These are phyloP conservation scores for Aphanomyces stellatus DNA, from an alignment of 352 stramenopile species.

Conservation along the genomic window DNA sequence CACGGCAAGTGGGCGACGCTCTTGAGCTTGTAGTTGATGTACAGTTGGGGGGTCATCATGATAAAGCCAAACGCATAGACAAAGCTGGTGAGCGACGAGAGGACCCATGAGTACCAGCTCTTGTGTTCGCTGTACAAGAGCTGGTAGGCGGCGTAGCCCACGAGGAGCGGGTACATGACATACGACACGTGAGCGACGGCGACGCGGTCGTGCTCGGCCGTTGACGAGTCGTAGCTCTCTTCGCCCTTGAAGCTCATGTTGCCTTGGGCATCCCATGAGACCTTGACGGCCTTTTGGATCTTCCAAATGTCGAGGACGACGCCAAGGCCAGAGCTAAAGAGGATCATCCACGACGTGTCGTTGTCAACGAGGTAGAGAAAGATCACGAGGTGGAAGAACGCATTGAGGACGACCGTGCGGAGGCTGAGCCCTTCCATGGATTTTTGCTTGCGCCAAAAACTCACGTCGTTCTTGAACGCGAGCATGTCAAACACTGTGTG, in stretches of 20 bases:
- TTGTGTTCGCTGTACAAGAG: constrained; percentile 91
- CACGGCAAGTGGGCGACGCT: constrained; percentile 94
- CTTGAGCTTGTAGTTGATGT: constrained; percentile 99
- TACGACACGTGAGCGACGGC: constrained; percentile 77
- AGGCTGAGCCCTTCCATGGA: constrained; percentile 93
- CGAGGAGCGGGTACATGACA: constrained; percentile 82
- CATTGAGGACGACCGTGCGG: constrained; percentile 91
- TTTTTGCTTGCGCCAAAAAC: constrained; percentile 98
- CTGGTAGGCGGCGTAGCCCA: constrained; percentile 92
- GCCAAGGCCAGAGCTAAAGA: constrained; percentile 69
- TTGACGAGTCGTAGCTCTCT: constrained; percentile 78
- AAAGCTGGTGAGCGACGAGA: constrained; percentile 95
- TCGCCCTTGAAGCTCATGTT: constrained; percentile 74
- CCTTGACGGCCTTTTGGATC: constrained; percentile 87
- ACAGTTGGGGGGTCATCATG: constrained; percentile 98
- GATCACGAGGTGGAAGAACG: constrained; percentile 96
- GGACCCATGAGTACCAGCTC: constrained; percentile 96
- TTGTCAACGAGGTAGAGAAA: constrained; percentile 98
- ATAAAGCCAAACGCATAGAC: constrained; percentile 99
- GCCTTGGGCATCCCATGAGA: constrained; percentile 71
- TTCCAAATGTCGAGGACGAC: constrained; percentile 90
- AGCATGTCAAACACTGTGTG: constrained; percentile 99
- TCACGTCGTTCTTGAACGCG: constrained; percentile 98
- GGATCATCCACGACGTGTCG: constrained; percentile 95
- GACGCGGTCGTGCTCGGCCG: constrained; percentile 75